These are phyloP conservation scores for Camelina neglecta DNA, from an alignment of 345 rosid species.

Conservation along the genomic window DNA sequence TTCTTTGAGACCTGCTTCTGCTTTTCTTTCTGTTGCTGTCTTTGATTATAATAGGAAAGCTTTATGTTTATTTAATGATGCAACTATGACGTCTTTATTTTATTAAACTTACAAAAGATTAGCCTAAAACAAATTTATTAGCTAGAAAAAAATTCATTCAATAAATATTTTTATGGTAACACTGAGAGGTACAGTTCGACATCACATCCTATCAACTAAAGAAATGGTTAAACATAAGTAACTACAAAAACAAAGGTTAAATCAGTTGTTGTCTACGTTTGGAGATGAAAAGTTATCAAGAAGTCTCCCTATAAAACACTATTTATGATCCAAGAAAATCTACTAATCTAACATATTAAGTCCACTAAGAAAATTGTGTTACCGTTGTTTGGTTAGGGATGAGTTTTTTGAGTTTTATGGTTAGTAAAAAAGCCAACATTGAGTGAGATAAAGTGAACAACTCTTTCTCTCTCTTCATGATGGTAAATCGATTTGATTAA, in stretches of 20 bases:
- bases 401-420: constrained; percentile 12
- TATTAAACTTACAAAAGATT: background rate
- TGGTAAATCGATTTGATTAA: constrained; percentile 23
- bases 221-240: background rate
- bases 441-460: constrained; percentile 59
- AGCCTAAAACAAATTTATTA: background rate
- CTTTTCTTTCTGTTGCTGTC: background rate
- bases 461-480: constrained; percentile 45
- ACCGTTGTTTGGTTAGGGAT: constrained; percentile 24
- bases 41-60: background rate
- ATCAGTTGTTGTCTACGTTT: background rate
- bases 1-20: constrained; percentile 28
- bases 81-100: background rate
- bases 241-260: background rate
- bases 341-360: constrained; percentile 2
- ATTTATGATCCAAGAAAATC: background rate
- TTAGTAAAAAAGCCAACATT: constrained; percentile 33
- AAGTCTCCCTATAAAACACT: background rate
- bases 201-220: background rate
- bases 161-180: background rate
- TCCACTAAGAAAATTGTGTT: constrained; percentile 19
- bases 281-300: background rate
- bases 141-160: background rate
- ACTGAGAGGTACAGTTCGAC: background rate
- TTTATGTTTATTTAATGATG: constrained; percentile 12